Conservation (phyloP, 2,329 filamentous ascomycete species). For the Fusarium multiceps region DNA sequence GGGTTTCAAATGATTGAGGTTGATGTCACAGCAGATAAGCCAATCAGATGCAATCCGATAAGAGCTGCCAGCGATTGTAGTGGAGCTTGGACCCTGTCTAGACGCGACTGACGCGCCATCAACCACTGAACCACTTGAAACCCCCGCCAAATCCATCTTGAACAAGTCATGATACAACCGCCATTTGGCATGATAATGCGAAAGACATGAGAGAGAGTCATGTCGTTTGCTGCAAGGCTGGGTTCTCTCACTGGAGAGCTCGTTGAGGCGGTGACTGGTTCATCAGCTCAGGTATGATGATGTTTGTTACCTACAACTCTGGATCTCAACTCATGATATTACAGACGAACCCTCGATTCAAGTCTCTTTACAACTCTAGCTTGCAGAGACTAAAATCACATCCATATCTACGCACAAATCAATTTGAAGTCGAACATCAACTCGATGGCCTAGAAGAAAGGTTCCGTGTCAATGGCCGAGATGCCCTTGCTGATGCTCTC, state of each 20-base stretch:
- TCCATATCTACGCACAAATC: conserved; percentile 74
- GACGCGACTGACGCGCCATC: conserved; percentile 44
- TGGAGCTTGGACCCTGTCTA: conserved; percentile 28
- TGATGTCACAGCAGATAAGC: conserved; percentile 34
- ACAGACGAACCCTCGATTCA: conserved; percentile 53
- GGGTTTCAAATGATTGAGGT: conserved; percentile 39
- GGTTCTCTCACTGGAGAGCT: conserved; percentile 76
- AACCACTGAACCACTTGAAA: conserved; percentile 14
- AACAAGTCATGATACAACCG: conserved; percentile 32
- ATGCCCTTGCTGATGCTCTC: conserved; percentile 81
- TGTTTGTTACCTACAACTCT: not conserved
- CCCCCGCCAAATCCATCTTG: conserved; percentile 27
- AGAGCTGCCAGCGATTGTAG: conserved; percentile 6
- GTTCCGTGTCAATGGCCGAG: conserved; percentile 82
- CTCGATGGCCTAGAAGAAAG: conserved; percentile 85
- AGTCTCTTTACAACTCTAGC: conserved; percentile 59
- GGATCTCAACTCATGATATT: conserved; percentile 17
- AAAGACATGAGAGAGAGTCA: conserved; percentile 51
- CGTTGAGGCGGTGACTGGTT: conserved; percentile 70
- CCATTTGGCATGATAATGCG: conserved; percentile 22
- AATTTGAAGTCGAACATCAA: conserved; percentile 75
- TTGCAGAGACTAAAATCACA: conserved; percentile 65
- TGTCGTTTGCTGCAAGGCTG: conserved; percentile 77
- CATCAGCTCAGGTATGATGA: conserved; percentile 60
- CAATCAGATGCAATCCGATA: conserved; percentile 31